Conservation (phyloP, 148 eudicot species). For the Nyssa sinensis region DNA sequence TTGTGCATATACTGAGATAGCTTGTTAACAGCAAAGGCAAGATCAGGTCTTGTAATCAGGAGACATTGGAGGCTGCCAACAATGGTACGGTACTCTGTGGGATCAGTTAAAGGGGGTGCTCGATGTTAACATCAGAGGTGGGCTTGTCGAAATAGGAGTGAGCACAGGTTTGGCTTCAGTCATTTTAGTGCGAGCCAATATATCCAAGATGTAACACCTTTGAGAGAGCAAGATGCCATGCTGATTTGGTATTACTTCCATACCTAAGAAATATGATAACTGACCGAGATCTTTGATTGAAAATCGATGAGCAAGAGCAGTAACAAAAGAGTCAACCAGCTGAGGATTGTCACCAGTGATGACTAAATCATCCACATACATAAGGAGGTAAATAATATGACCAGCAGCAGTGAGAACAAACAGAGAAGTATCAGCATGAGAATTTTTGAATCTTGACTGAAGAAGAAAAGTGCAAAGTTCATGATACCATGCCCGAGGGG, state of each 20-base stretch:
- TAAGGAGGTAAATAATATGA: not conserved
- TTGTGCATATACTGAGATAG: not conserved
- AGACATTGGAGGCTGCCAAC: not conserved
- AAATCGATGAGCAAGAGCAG: not conserved
- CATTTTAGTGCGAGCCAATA: not conserved
- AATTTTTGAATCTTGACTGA: too few relatives aligned
- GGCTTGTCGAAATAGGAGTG: not conserved
- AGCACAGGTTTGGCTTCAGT: not conserved
- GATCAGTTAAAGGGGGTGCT: not conserved
- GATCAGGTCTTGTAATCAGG: not conserved
- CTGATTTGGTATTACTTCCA: not conserved
- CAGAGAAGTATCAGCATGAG: not conserved
- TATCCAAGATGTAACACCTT: not conserved
- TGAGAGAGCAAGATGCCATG: not conserved
- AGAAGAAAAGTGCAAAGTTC: too few relatives aligned
- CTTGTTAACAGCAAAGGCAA: not conserved
- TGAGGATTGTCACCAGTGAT: not conserved
- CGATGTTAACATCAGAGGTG: not conserved
- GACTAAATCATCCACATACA: not conserved
- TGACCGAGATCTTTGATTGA: not conserved
- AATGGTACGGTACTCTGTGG: not conserved
- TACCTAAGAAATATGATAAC: not conserved
- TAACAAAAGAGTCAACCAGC: not conserved
- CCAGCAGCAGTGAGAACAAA: not conserved
- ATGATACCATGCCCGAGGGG: not conserved